Base-by-base conservation (phyloP, 2,329 filamentous ascomycete genomes). In the Shiraia sp. region DNA sequence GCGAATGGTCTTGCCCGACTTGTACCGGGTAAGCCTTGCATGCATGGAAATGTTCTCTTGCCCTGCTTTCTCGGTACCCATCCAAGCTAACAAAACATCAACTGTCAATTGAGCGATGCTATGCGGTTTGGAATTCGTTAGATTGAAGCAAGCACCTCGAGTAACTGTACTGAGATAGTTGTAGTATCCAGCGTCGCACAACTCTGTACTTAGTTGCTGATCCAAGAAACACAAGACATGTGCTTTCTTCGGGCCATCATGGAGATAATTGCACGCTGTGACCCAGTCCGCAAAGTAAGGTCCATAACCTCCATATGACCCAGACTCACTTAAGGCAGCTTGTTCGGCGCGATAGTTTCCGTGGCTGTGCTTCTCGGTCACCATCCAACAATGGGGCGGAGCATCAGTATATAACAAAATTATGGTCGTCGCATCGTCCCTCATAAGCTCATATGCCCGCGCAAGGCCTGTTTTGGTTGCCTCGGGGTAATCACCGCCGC, bases 401-500 rank as follows among this genome's bases (percentile, higher is more conserved):
- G 75, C 74, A 61, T 79, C 75, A 0, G 75, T 70, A 45, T 75
- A 79, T 13, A 77, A 57, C 4, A 79, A 49, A 32, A 78, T 68
- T n/a, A 79, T 58, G 0, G 77, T 79, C 12, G 72, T 75, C 6
- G 72, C 75, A 9, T 74, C 71, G 0, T 68, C 49, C 19, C 76
- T 70, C 75, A 79, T 78, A 19, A 74, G 51, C 28, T 68, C 47
- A 51, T 79, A 71, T 1, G 75, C 75, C 7, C 59, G 60, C 1
- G 76, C 76, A 3, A 79, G 68, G 0, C 69, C 76, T 1, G 75
- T 76, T 63, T 79, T 78, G 6, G 68, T 60, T 2, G 76, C 76
- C 52, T 79, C 76, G 4, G 75, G 72, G 55, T 63, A 72, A 56
- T 78, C 75, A 6, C 63, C 63, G 1, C 74, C 75, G 1, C 63